These are phyloP conservation scores for Haberlea rhodopensis DNA, from an alignment of 257 asterid species.

Conservation along the genomic window DNA sequence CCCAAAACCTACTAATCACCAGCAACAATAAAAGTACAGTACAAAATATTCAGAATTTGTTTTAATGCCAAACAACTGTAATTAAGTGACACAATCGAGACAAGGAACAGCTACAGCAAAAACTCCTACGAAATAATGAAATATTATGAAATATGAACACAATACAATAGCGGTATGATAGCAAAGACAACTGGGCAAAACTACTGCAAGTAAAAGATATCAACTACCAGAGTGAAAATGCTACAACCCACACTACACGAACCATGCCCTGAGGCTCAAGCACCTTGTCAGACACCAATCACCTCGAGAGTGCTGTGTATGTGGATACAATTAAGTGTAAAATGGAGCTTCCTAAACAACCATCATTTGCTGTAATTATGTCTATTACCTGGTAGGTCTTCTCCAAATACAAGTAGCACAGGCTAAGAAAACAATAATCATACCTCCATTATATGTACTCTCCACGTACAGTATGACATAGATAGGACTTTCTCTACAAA, in stretches of 20 bases:
- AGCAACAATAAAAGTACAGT: slow-evolving; percentile 29
- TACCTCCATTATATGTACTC: background rate
- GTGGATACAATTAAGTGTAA: background rate
- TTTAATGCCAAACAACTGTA: background rate
- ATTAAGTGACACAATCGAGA: background rate
- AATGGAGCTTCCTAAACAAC: background rate
- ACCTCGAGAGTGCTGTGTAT: background rate
- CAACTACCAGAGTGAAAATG: slow-evolving; percentile 9
- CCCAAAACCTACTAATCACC: slow-evolving; percentile 73
- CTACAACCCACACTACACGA: background rate
- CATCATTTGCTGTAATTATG: background rate
- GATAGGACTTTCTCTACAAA: background rate
- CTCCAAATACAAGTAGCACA: background rate
- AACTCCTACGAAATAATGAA: background rate
- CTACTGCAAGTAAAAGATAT: background rate
- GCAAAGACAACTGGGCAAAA: background rate
- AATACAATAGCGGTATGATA: background rate
- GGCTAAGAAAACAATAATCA: background rate
- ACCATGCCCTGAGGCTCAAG: background rate
- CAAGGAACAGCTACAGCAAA: background rate
- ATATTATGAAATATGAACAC: background rate
- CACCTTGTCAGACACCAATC: background rate
- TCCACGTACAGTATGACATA: background rate
- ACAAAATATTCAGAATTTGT: background rate
- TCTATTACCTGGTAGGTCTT: background rate